Conservation (phyloP, 257 asterid species). For the Jaltomata sinuosa region DNA sequence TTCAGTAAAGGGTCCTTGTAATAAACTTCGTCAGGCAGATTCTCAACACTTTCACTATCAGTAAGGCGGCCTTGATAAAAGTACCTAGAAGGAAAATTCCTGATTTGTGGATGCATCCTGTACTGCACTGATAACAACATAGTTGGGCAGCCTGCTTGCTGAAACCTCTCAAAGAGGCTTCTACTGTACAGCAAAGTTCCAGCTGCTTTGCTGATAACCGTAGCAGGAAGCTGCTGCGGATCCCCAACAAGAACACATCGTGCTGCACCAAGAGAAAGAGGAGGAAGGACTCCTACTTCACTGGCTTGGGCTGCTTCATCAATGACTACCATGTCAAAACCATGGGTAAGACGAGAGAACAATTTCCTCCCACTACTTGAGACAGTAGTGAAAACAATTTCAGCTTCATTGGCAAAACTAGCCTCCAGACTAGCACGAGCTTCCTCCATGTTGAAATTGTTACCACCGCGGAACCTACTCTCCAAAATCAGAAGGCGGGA, state of each 20-base stretch:
- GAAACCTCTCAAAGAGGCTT: conserved; percentile 98
- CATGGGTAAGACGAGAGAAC: conserved; percentile 92
- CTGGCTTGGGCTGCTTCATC: conserved; percentile 99
- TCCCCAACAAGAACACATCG: conserved; percentile 99
- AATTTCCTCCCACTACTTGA: conserved; percentile 97
- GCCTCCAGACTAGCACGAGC: conserved; percentile 98
- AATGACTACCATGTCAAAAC: conserved; percentile 99
- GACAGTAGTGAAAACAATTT: conserved; percentile 91
- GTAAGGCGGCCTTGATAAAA: conserved; percentile 96
- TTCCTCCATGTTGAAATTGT: conserved; percentile 83
- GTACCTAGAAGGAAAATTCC: conserved; percentile 95
- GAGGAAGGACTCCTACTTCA: conserved; percentile 92
- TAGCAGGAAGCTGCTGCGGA: conserved; percentile 99
- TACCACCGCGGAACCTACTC: conserved; percentile 64
- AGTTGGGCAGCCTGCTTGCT: conserved; percentile 97
- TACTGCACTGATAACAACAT: conserved; percentile 95
- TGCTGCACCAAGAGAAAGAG: conserved; percentile 98
- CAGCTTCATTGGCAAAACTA: conserved; percentile 99
- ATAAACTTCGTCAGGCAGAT: conserved; percentile 65
- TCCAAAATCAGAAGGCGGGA: conserved; percentile 85
- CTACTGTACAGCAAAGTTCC: conserved; percentile 95
- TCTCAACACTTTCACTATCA: conserved; percentile 81
- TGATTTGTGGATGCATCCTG: conserved; percentile 94
- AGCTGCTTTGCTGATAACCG: conserved; percentile 97
- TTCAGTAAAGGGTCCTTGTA: conserved; percentile 75